Evolutionary conservation across 1,139 yeast genomes (phyloP).

Genomic region (Lodderomyces theae): DNA sequence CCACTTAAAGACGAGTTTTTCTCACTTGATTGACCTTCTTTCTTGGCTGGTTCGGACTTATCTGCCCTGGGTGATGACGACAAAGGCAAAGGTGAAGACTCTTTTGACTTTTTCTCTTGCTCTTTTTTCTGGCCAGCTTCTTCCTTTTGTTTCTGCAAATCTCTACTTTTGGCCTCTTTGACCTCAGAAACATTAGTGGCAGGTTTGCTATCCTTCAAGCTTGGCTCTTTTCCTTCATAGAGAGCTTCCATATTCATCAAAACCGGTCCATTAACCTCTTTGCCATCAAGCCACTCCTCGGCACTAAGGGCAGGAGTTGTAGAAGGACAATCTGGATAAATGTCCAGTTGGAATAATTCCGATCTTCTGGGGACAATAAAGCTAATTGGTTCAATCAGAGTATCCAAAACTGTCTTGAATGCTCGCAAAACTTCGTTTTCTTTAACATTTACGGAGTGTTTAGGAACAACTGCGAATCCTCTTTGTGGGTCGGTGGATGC

Average conservation of each 20-base stretch:
- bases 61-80: conserved; percentile 4
- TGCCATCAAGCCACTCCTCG: conserved; percentile 76
- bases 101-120: conserved; percentile 7
- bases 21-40: not conserved
- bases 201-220: conserved; percentile 35
- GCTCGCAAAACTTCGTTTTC: conserved; percentile 82
- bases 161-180: conserved; percentile 21
- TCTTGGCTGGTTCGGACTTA: not conserved
- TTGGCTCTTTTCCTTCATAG: conserved; percentile 69
- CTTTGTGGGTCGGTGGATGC: conserved; percentile 91
- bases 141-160: conserved; percentile 14
- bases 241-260: conserved; percentile 71
- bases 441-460: conserved; percentile 69
- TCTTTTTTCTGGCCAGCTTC: conserved; percentile 12
- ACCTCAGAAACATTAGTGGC: conserved; percentile 25
- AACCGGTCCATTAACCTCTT: conserved; percentile 78
- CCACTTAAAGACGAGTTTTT: not conserved
- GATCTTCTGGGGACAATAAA: conserved; percentile 92
- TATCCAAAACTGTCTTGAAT: conserved; percentile 83
- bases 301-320: conserved; percentile 74
- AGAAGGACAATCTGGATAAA: conserved; percentile 89
- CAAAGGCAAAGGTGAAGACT: no score
- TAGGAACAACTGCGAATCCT: conserved; percentile 90
- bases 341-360: conserved; percentile 88
- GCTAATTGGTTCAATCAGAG: conserved; percentile 80